These are phyloP conservation scores for Fusarium lateritium DNA, from an alignment of 2,329 filamentous ascomycete species.

Conservation along the genomic window DNA sequence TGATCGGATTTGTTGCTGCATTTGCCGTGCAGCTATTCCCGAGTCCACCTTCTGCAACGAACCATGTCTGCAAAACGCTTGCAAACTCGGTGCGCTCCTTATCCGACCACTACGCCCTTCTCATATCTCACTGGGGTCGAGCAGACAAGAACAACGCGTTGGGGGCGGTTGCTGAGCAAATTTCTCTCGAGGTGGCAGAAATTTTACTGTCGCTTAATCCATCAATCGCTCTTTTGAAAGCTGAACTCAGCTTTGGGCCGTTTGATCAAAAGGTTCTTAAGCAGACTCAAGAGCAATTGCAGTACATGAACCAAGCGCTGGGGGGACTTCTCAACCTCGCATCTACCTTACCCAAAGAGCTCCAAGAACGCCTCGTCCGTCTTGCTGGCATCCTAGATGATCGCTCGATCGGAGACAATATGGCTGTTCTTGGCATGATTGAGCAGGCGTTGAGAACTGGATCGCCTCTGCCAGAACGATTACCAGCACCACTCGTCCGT, in stretches of 20 bases:
- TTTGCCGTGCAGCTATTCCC: slow-evolving; percentile 64
- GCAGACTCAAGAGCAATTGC: slow-evolving; percentile 50
- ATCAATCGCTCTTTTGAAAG: slow-evolving; percentile 49
- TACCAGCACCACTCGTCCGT: slow-evolving; percentile 63
- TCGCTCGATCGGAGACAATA: slow-evolving; percentile 62
- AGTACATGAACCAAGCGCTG: slow-evolving; percentile 55
- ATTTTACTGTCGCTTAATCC: slow-evolving; percentile 46
- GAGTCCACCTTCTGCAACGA: slow-evolving; percentile 61
- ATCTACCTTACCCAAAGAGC: slow-evolving; percentile 55
- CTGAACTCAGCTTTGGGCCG: slow-evolving; percentile 51
- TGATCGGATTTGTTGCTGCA: slow-evolving; percentile 61
- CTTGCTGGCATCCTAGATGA: slow-evolving; percentile 60
- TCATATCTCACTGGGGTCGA: slow-evolving; percentile 61
- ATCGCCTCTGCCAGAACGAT: slow-evolving; percentile 61
- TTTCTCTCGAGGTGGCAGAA: slow-evolving; percentile 52
- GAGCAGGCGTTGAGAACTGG: slow-evolving; percentile 64
- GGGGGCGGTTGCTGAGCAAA: slow-evolving; percentile 48
- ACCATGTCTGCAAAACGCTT: slow-evolving; percentile 61
- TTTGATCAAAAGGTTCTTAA: slow-evolving; percentile 53
- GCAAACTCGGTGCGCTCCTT: slow-evolving; percentile 60
- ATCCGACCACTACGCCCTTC: slow-evolving; percentile 64
- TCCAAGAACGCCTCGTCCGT: slow-evolving; percentile 58
- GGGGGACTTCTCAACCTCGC: slow-evolving; percentile 53
- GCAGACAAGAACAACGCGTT: slow-evolving; percentile 51
- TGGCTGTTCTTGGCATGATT: slow-evolving; percentile 64